phyloP scores from a whole-genome alignment of 768 basidiomycete species.

The Rhodotorula toruloides region DNA sequence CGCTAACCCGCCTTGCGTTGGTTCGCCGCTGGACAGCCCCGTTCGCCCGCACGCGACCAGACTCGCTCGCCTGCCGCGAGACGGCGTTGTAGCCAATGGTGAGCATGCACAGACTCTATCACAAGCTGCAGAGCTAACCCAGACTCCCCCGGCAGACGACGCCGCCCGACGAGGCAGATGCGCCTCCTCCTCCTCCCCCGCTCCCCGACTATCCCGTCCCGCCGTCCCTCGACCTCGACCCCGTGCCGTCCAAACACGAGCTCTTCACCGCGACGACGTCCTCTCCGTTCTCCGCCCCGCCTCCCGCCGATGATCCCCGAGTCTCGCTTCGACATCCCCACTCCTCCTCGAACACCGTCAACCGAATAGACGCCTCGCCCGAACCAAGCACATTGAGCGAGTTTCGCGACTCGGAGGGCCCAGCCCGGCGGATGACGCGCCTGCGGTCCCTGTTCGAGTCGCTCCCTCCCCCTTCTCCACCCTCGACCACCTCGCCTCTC shows the following conservation, averaged over 20 bases:
- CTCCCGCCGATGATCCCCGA: slow-evolving; percentile 8
- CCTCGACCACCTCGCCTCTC: slow-evolving; percentile 18
- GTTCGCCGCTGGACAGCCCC: no score
- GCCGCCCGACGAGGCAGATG: neutral
- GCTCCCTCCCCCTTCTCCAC: slow-evolving; percentile 46
- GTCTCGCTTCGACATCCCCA: slow-evolving; percentile 17
- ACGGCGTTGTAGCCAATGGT: no score
- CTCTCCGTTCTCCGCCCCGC: neutral
- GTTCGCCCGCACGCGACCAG: no score
- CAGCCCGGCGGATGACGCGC: slow-evolving; percentile 58
- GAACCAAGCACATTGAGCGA: slow-evolving; percentile 54
- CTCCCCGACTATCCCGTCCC: neutral
- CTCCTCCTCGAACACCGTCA: neutral
- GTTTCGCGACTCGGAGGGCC: slow-evolving; percentile 63
- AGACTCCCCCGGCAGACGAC: neutral
- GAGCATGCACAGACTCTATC: no score
- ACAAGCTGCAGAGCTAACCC: neutral
- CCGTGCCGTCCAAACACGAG: slow-evolving; percentile 6
- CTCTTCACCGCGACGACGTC: slow-evolving; percentile 14
- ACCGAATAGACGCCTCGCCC: no score
- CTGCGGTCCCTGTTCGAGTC: slow-evolving; percentile 62
- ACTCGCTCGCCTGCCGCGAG: no score
- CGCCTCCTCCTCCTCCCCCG: neutral
- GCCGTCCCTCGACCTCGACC: neutral
- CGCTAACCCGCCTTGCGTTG: no score